Evolutionary conservation across 805 yeast genomes (phyloP).

Genomic region (Zygosaccharomyces bisporus): DNA sequence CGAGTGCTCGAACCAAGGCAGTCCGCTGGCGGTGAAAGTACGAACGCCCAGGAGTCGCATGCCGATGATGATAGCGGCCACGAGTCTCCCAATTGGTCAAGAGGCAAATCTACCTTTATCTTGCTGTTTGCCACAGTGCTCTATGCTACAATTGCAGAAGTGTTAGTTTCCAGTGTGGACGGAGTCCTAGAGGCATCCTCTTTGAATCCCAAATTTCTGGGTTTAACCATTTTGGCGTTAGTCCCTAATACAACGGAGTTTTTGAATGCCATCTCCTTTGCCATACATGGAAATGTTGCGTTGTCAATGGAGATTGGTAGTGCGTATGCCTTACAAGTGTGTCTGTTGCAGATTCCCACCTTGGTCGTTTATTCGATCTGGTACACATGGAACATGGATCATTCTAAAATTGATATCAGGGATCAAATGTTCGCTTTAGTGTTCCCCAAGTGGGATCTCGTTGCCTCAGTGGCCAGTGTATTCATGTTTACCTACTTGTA

Average conservation of each 20-base stretch:
- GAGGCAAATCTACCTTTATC: conserved; percentile 76
- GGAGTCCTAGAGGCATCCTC: conserved; percentile 69
- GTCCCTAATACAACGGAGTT: conserved; percentile 98
- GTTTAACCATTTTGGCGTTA: conserved; percentile 89
- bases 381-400: conserved; percentile 39
- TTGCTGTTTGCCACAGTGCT: conserved; percentile 77
- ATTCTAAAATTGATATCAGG: conserved; percentile 32
- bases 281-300: conserved; percentile 93
- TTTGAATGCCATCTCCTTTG: conserved; percentile 94
- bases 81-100: conserved; percentile 97
- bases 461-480: conserved; percentile 80
- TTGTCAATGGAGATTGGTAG: conserved; percentile 96
- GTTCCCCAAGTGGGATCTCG: conserved; percentile 93
- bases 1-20: conserved; percentile 9
- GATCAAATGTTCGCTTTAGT: conserved; percentile 67
- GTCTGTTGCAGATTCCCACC: conserved; percentile 88
- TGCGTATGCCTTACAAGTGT: conserved; percentile 95
- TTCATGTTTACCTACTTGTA: conserved; percentile 88
- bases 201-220: conserved; percentile 84
- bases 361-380: conserved; percentile 72
- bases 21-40: conserved; percentile 6
- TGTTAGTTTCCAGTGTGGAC: conserved; percentile 88
- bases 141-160: conserved; percentile 92
- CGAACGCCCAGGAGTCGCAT: conserved; percentile 19
- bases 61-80: conserved; percentile 61